phyloP scores from a whole-genome alignment of 371 early-diverging fungal genomes.

The Globomyces sp. region DNA sequence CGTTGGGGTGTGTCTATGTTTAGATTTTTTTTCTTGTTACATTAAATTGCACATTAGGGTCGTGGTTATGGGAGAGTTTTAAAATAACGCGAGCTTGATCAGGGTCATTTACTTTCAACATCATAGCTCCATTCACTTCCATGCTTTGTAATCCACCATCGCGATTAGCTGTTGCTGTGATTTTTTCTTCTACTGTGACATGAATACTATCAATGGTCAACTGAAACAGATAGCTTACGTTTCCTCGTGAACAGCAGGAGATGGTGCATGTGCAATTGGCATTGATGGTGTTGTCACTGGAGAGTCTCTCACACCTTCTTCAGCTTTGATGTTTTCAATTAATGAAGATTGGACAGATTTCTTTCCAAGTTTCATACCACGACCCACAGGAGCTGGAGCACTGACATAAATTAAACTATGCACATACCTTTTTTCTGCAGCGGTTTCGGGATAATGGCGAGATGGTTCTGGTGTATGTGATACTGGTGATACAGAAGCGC shows the following conservation, averaged over 20 bases:
- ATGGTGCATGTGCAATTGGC: conserved; percentile 12
- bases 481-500: background rate
- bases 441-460: no score
- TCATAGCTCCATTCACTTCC: conserved; percentile 90
- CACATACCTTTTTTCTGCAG: no score
- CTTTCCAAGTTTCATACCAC: conserved; percentile 91
- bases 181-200: conserved; percentile 81
- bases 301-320: conserved; percentile 48
- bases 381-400: conserved; percentile 18
- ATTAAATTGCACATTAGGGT: conserved; percentile 64
- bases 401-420: no score
- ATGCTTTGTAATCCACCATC: conserved; percentile 90
- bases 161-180: conserved; percentile 74
- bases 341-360: conserved; percentile 74
- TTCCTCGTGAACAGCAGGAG: conserved; percentile 37
- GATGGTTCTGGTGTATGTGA: background rate
- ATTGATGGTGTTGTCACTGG: conserved; percentile 7
- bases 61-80: conserved; percentile 51
- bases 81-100: conserved; percentile 59
- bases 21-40: conserved; percentile 50
- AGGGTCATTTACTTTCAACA: conserved; percentile 72
- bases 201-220: conserved; percentile 64
- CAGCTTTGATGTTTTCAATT: conserved; percentile 81
- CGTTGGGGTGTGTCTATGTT: conserved; percentile 90
- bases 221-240: conserved; percentile 25